Evolutionary conservation across 2,329 filamentous ascomycete genomes (phyloP).

Genomic region (Cladorrhinum sp.): DNA sequence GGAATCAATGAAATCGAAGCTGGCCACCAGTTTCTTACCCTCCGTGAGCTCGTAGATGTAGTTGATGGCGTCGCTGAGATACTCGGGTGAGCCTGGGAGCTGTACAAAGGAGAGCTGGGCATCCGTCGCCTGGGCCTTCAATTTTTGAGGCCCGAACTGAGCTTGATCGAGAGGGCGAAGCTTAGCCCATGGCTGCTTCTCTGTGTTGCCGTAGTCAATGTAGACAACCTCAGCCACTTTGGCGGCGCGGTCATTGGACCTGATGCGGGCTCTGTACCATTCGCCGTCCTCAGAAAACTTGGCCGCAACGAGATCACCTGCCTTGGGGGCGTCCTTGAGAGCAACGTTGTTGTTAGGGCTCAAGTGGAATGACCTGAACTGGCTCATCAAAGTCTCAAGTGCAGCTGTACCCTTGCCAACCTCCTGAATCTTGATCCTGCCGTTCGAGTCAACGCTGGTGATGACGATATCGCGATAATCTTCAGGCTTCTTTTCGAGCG

Average conservation of each 20-base stretch:
- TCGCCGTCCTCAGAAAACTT: constrained; percentile 85
- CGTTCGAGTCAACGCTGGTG: constrained; percentile 81
- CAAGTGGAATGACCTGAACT: constrained; percentile 88
- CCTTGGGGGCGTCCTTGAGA: constrained; percentile 75
- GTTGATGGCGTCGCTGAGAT: constrained; percentile 73
- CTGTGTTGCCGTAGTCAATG: constrained; percentile 94
- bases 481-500: constrained; percentile 61
- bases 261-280: constrained; percentile 91
- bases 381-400: constrained; percentile 81
- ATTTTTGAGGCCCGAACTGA: constrained; percentile 76
- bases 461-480: constrained; percentile 95
- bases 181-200: constrained; percentile 79
- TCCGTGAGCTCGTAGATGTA: constrained; percentile 74
- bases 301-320: constrained; percentile 86
- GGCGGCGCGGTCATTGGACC: constrained; percentile 86
- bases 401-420: constrained; percentile 82
- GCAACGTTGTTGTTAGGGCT: constrained; percentile 76
- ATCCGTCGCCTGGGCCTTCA: constrained; percentile 84
- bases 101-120: constrained; percentile 86
- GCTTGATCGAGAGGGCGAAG: constrained; percentile 76
- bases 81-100: constrained; percentile 77
- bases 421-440: constrained; percentile 85
- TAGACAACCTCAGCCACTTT: constrained; percentile 90
- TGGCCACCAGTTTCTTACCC: constrained; percentile 77
- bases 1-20: constrained; percentile 77